Percentiles rank a stretch among this genome's conserved stretches.
phyloP scores from a whole-genome alignment of 257 asterid species.

The Penstemon davidsonii region DNA sequence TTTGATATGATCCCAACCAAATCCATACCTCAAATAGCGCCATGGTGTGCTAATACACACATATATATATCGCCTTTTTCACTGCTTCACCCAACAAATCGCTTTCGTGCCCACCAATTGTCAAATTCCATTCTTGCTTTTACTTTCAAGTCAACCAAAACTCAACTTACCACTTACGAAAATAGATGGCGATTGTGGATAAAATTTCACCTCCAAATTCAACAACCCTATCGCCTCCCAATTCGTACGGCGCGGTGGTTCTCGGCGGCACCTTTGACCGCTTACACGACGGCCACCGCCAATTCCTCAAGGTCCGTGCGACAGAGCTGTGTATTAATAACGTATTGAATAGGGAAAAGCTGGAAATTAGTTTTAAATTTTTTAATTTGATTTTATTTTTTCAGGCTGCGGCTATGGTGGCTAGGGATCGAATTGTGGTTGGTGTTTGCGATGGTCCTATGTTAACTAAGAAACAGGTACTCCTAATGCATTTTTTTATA shows the following conservation, averaged over 20 bases:
- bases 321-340: no score
- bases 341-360: no score
- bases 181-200: conserved; percentile 42
- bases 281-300: conserved; percentile 90
- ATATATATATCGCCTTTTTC: no score
- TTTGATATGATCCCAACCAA: neutral
- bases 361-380: no score
- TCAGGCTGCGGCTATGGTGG: conserved; percentile 69
- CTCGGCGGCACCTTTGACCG: conserved; percentile 98
- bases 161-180: no score
- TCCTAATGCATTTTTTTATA: no score
- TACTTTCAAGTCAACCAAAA: neutral
- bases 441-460: conserved; percentile 94
- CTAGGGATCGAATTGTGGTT: conserved; percentile 69
- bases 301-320: conserved; percentile 68
- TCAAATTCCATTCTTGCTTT: neutral
- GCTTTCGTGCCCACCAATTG: neutral
- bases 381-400: conserved; percentile 12
- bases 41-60: no score
- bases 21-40: no score
- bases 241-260: conserved; percentile 73
- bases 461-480: conserved; percentile 77
- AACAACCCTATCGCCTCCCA: conserved; percentile 40
- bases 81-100: neutral
- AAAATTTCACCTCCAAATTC: conserved; percentile 36